Percentiles rank a stretch among this genome's conserved stretches.
phyloP scores from a whole-genome alignment of 306 rosid species.

The Begonia peltatifolia region DNA sequence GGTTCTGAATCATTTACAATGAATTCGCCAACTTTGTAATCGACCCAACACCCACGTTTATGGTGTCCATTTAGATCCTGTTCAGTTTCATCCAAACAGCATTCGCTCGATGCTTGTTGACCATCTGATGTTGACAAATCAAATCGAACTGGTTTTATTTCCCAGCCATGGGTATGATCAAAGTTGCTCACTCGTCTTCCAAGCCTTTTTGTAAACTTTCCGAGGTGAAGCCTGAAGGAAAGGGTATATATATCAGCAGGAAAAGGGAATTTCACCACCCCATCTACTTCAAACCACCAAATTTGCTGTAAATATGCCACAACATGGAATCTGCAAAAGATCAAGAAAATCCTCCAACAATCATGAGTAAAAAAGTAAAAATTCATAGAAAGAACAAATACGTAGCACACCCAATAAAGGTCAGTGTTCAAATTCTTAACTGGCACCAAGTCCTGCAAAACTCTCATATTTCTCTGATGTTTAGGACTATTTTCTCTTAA shows the following conservation, averaged over 20 bases:
- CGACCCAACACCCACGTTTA: conserved; percentile 80
- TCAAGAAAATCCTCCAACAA: not conserved
- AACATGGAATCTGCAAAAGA: conserved; percentile 51
- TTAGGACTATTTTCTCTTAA: too few relatives aligned
- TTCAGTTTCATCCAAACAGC: conserved; percentile 53
- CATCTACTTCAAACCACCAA: conserved; percentile 97
- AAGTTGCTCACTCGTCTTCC: conserved; percentile 65
- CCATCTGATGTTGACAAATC: conserved; percentile 64
- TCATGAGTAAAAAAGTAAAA: not conserved
- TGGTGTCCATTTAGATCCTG: conserved; percentile 35
- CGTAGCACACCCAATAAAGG: too few relatives aligned
- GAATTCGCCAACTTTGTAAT: conserved; percentile 92
- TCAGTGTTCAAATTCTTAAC: too few relatives aligned
- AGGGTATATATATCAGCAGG: conserved; percentile 81
- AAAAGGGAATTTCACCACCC: conserved; percentile 59
- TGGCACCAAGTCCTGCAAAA: too few relatives aligned
- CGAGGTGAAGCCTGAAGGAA: conserved; percentile 79
- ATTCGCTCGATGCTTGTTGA: conserved; percentile 46
- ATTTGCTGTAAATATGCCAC: conserved; percentile 89
- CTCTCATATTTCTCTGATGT: too few relatives aligned
- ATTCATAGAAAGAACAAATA: too few relatives aligned
- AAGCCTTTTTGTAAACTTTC: conserved; percentile 65
- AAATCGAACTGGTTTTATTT: conserved; percentile 59
- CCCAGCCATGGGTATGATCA: conserved; percentile 96
- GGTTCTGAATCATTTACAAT: conserved; percentile 43